These are phyloP conservation scores for Tetraselmis chui DNA, from an alignment of 139 green algal genomes.

Conservation along the genomic window DNA sequence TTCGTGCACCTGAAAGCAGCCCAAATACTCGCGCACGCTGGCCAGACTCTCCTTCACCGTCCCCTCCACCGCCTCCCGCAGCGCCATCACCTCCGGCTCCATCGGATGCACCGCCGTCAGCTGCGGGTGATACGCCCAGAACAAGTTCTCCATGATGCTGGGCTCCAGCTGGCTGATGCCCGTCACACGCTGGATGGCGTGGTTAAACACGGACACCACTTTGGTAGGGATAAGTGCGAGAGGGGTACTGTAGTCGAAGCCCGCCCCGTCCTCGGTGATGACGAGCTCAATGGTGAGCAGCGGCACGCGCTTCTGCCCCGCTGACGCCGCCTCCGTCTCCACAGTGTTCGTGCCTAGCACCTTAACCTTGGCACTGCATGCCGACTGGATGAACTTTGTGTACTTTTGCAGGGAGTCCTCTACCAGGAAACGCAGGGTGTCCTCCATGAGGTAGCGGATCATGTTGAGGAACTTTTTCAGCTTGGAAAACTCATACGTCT, in stretches of 20 bases:
- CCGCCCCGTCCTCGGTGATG: conserved; percentile 29
- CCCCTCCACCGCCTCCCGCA: conserved; percentile 3
- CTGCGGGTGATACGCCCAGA: conserved; percentile 51
- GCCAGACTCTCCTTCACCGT: conserved; percentile 24
- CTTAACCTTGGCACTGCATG: conserved; percentile 9
- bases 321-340: neutral
- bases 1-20: conserved; percentile 17
- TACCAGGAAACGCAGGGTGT: conserved; percentile 62
- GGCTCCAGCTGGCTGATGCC: conserved; percentile 62
- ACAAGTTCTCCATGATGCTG: conserved; percentile 68
- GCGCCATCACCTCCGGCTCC: conserved; percentile 35
- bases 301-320: neutral
- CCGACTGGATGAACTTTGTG: conserved; percentile 36
- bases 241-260: conserved; percentile 39
- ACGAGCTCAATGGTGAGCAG: conserved; percentile 58
- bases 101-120: conserved; percentile 52
- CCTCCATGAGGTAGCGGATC: conserved; percentile 62
- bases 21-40: conserved; percentile 34
- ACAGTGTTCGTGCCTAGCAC: conserved; percentile 19
- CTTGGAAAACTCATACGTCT: conserved; percentile 67
- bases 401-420: conserved; percentile 47
- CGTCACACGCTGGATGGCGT: conserved; percentile 32
- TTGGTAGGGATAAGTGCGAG: conserved; percentile 31
- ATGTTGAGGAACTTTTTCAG: conserved; percentile 46
- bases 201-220: conserved; percentile 49